phyloP scores from a whole-genome alignment of 2,329 filamentous ascomycete species.

The Onygena corvina region DNA sequence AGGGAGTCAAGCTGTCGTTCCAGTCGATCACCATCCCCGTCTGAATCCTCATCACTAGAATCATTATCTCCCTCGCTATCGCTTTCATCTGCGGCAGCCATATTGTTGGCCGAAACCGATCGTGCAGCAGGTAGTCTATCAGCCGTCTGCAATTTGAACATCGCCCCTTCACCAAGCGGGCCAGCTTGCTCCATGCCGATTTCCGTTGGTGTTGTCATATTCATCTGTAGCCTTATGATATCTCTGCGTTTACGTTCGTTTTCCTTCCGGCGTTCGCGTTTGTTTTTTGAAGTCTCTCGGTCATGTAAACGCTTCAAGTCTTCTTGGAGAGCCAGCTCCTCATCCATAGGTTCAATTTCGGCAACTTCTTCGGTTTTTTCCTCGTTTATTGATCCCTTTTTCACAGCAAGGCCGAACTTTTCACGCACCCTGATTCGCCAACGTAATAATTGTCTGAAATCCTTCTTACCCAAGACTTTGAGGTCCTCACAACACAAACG shows the following conservation, averaged over 20 bases:
- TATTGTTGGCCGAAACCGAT: slow-evolving; percentile 63
- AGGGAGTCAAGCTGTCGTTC: slow-evolving; percentile 76
- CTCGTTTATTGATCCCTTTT: slow-evolving; percentile 46
- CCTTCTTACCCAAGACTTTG: slow-evolving; percentile 81
- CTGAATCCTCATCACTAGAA: slow-evolving; percentile 49
- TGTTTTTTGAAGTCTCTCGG: slow-evolving; percentile 61
- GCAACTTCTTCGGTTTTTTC: slow-evolving; percentile 60
- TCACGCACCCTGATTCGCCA: slow-evolving; percentile 87
- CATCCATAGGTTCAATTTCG: slow-evolving; percentile 80
- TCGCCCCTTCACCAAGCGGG: slow-evolving; percentile 63
- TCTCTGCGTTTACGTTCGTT: slow-evolving; percentile 94
- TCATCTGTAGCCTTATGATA: slow-evolving; percentile 89
- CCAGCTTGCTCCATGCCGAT: slow-evolving; percentile 84
- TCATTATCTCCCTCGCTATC: slow-evolving; percentile 49
- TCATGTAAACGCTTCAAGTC: slow-evolving; percentile 75
- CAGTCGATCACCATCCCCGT: slow-evolving; percentile 68
- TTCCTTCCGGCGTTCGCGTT: slow-evolving; percentile 70
- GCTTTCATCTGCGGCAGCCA: slow-evolving; percentile 51
- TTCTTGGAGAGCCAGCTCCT: slow-evolving; percentile 80
- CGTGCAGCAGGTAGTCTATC: slow-evolving; percentile 62
- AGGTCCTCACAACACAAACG: slow-evolving; percentile 67
- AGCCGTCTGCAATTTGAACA: slow-evolving; percentile 74
- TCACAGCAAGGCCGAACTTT: slow-evolving; percentile 73
- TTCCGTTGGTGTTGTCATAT: slow-evolving; percentile 92
- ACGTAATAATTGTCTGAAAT: slow-evolving; percentile 78